Evolutionary conservation across 257 asterid species (phyloP).

Genomic region (Petrea volubilis): DNA sequence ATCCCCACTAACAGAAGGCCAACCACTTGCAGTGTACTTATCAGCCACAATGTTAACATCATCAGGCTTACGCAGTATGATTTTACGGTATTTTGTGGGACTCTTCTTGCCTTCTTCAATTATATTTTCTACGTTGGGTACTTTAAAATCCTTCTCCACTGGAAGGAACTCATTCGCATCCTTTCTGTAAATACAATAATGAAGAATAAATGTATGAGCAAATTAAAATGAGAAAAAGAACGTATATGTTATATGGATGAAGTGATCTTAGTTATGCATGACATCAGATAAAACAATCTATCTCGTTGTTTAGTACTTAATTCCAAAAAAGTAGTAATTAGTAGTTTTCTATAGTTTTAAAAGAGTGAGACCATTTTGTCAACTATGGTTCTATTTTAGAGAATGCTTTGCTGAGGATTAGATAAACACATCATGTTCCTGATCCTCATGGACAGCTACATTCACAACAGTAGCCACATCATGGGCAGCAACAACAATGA

Average conservation of each 20-base stretch:
- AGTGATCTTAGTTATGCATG: slow-evolving; percentile 5
- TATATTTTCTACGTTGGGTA: slow-evolving; percentile 72
- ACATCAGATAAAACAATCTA: background rate
- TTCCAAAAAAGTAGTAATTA: background rate
- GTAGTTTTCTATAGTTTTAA: background rate
- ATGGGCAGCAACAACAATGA: no score
- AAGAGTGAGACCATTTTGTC: background rate
- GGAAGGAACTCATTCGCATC: slow-evolving; percentile 68
- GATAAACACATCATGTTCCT: background rate
- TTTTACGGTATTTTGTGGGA: slow-evolving; percentile 74
- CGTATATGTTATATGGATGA: background rate
- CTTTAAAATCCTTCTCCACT: slow-evolving; percentile 60
- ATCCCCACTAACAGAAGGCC: slow-evolving; percentile 95
- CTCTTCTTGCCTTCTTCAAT: slow-evolving; percentile 93
- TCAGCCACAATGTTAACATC: slow-evolving; percentile 54
- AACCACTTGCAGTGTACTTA: slow-evolving; percentile 86
- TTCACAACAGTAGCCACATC: no score
- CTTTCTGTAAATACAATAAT: slow-evolving; percentile 50
- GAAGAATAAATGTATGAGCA: slow-evolving; percentile 12
- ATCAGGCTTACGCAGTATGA: slow-evolving; percentile 64
- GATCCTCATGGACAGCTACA: background rate
- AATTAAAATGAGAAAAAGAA: background rate
- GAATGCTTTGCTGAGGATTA: background rate
- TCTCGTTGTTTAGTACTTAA: background rate
- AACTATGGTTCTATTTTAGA: background rate